These are phyloP conservation scores for Polygonum maritimum DNA, from an alignment of 148 eudicot genomes.

Conservation along the genomic window DNA sequence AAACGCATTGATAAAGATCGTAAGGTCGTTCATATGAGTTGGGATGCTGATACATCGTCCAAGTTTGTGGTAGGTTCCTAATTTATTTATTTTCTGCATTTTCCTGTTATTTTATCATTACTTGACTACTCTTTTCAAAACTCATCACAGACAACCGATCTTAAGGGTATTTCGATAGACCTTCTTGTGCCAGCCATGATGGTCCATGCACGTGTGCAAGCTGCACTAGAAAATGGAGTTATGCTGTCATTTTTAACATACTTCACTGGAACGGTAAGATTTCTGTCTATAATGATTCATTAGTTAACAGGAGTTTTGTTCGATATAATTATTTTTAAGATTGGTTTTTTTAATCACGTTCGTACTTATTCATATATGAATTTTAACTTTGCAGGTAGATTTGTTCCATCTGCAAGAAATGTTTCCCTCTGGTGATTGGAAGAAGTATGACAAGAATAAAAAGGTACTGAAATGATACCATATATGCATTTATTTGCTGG, in stretches of 20 bases:
- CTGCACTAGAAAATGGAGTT: slow-evolving; percentile 83
- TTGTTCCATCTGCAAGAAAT: slow-evolving; percentile 54
- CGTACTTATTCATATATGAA: not conserved
- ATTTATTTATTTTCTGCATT: not conserved
- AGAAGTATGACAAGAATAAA: slow-evolving; percentile 57
- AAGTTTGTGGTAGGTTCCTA: slow-evolving; percentile 65
- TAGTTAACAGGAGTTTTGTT: not conserved
- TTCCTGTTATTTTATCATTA: slow-evolving; percentile 6
- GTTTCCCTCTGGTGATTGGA: slow-evolving; percentile 70
- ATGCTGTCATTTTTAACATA: slow-evolving; percentile 84
- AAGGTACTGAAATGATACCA: slow-evolving; percentile 33
- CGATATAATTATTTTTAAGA: not conserved
- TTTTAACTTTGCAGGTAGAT: slow-evolving; percentile 55
- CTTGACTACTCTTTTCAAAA: slow-evolving; percentile 12
- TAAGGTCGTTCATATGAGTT: not conserved
- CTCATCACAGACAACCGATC: slow-evolving; percentile 63
- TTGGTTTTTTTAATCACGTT: not conserved
- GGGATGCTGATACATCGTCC: slow-evolving; percentile 47
- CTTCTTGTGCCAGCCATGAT: slow-evolving; percentile 95
- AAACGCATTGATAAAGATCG: not conserved
- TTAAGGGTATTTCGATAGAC: slow-evolving; percentile 89
- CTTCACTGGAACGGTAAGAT: slow-evolving; percentile 91
- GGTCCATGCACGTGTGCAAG: slow-evolving; percentile 71
- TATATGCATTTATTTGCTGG: not conserved
- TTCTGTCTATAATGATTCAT: not conserved